Evolutionary conservation across 495 filamentous ascomycete genomes (phyloP), one percentile per base, ranked within the genome.

Genomic region (Melanomma pulvis-pyrius): DNA sequence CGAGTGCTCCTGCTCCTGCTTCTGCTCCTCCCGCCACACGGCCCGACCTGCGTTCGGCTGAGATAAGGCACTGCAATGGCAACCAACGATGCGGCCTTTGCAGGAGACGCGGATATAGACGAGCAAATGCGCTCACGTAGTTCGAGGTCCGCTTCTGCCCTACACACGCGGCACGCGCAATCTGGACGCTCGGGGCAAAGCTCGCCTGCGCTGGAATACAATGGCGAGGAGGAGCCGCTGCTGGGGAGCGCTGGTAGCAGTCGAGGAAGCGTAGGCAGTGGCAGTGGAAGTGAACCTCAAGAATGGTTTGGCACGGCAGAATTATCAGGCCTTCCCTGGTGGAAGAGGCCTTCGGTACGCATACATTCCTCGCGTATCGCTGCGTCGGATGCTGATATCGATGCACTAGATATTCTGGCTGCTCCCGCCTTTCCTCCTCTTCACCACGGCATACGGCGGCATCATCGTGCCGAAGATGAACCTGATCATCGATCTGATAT

Each of bases 401-500:
- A 15, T 44, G 32, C 34, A 32, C 25, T 59, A 96, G 91, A 83
- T 96, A 36, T 91, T 82, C 75, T 98, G 93, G 91, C 78, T 98
- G 17, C 70, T 98, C 11, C 86, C 84, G 0, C 88, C 90, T 3
- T 92, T 90, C 74, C 78, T 89, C 25, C 72, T 96, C 7, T 92
- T 88, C 74, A 89, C 90, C 0, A 78, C 96, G 47, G 92, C 92
- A 0, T 92, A 92, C 72, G 94, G 94, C 22, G 92, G 90, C 66
- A 82, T 88, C 25, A 77, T 90, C 2, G 90, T 96, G 3, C 91
- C 90, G 9, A 91, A 85, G 74, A 78, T 96, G 39, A 91, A 96
- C 71, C 76, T 96, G 72, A 91, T 93, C 69, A 79, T 94, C 55
- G 79, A 84, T 41, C 82, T 98, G 9, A 83, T 97, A 63, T 98